These are phyloP conservation scores for Plasmodium ovale DNA, from an alignment of 169 alveolate genomes.

Conservation along the genomic window DNA sequence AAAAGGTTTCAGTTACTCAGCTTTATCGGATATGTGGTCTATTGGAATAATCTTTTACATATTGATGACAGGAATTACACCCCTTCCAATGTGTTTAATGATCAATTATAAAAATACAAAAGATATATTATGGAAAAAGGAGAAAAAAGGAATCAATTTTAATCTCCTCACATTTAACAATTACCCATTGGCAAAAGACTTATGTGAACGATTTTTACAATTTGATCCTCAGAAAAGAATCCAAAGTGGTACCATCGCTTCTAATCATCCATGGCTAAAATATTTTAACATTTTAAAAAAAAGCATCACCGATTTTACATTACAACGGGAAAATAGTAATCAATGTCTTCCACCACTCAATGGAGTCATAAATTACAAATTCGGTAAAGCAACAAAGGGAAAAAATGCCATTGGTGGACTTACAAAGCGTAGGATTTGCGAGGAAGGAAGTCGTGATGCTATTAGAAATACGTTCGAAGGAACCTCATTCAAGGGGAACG, in stretches of 20 bases:
- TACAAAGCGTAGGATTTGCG: background rate
- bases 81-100: slow-evolving; percentile 92
- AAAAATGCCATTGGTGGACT: background rate
- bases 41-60: slow-evolving; percentile 92
- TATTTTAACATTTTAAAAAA: slow-evolving; percentile 52
- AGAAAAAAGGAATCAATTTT: slow-evolving; percentile 89
- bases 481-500: too few relatives aligned
- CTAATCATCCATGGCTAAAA: slow-evolving; percentile 92
- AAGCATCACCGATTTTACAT: too few relatives aligned
- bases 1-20: slow-evolving; percentile 88
- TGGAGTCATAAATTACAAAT: too few relatives aligned
- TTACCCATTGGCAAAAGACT: slow-evolving; percentile 91
- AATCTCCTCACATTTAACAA: slow-evolving; percentile 89
- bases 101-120: slow-evolving; percentile 88
- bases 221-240: slow-evolving; percentile 88
- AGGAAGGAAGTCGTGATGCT: too few relatives aligned
- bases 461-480: too few relatives aligned
- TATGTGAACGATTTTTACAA: slow-evolving; percentile 88
- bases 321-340: too few relatives aligned
- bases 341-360: too few relatives aligned
- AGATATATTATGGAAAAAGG: slow-evolving; percentile 85
- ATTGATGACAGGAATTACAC: slow-evolving; percentile 93
- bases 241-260: slow-evolving; percentile 87
- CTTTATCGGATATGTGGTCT: slow-evolving; percentile 93
- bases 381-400: background rate